Percentiles rank a stretch among this genome's conserved stretches.
phyloP scores from a whole-genome alignment of 495 filamentous ascomycete species.

The Penicillium egyptiacum region DNA sequence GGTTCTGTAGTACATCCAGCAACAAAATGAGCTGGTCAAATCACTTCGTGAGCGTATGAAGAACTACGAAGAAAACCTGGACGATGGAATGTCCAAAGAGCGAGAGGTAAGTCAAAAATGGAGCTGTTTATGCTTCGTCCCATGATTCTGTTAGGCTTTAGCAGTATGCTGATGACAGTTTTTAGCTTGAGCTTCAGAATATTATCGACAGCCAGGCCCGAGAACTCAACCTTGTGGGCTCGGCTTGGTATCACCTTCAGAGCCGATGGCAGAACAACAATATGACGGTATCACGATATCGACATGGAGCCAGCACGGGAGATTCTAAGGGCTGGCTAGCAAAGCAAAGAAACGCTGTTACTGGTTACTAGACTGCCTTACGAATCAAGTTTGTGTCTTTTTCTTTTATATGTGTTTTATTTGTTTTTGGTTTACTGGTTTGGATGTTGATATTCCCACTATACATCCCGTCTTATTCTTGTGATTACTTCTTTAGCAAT shows the following conservation, averaged over 20 bases:
- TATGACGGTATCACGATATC: constrained; percentile 57
- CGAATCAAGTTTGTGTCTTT: neutral
- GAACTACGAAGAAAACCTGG: constrained; percentile 46
- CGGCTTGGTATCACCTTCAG: constrained; percentile 89
- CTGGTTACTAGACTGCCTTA: constrained; percentile 33
- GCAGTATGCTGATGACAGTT: constrained; percentile 19
- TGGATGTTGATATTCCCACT: constrained; percentile 12
- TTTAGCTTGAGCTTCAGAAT: constrained; percentile 55
- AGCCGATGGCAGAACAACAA: constrained; percentile 85
- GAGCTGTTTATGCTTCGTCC: neutral
- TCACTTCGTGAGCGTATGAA: constrained; percentile 57
- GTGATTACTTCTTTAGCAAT: constrained; percentile 10
- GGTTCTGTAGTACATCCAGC: constrained; percentile 55
- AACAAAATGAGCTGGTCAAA: constrained; percentile 60
- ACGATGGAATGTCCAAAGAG: constrained; percentile 48
- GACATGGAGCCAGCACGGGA: constrained; percentile 58
- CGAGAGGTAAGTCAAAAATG: constrained; percentile 42
- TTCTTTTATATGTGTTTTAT: neutral
- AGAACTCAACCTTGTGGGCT: constrained; percentile 81
- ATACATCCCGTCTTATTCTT: constrained; percentile 13
- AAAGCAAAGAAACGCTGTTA: constrained; percentile 77
- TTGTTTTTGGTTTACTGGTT: neutral
- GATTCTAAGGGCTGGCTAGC: constrained; percentile 90
- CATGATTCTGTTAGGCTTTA: constrained; percentile 1
- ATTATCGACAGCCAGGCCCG: constrained; percentile 68